Evolutionary conservation across 2,329 filamentous ascomycete genomes (phyloP), one percentile per base, ranked within the genome.

Genomic region (Coleophoma crateriformis): DNA sequence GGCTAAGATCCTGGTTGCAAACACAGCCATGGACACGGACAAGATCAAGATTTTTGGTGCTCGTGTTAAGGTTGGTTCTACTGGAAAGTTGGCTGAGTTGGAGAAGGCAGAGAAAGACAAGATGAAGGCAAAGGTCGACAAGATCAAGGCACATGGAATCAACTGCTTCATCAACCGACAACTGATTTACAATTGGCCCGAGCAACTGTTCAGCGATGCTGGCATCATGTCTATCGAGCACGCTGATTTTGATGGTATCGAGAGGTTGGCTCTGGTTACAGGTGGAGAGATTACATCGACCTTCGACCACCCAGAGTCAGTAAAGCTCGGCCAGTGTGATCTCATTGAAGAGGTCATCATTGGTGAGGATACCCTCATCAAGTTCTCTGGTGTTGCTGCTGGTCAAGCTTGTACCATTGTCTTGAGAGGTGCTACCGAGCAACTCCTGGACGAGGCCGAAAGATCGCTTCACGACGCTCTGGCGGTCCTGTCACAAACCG

Each of bases 141-240:
- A 90, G 71, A 99, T 99, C 76, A 99, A 97, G 81, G 81, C 90
- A 43, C 94, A 99, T 66, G 94, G 94, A 52, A 96, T 99, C 75
- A 99, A 99, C 81, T 97, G 94, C 78, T 99, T 99, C 71, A 96
- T 99, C 71, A 99, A 99, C 81, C 81, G 94, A 61, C 94, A 99
- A 71, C 83, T 99, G 56, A 99, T 99, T 74, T 99, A 99, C 80
- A 99, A 99, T 79, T 99, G 94, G 94, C 94, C 94, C 6, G 94
- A 99, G 72, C 94, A 99, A 73, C 85, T 99, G 43, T 99, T 99
- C 66, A 90, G 92, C 34, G 94, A 99, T 68, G 92, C 91, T 7
- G 94, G 94, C 54, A 97, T 99, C 71, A 88, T 95, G 78, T 96
- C 90, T 27, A 99, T 99, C 61, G 94, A 99, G 75, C 94, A 99